phyloP scores from a whole-genome alignment of 441 rosid genomes.

The Pelargonium myrrhifolium region DNA sequence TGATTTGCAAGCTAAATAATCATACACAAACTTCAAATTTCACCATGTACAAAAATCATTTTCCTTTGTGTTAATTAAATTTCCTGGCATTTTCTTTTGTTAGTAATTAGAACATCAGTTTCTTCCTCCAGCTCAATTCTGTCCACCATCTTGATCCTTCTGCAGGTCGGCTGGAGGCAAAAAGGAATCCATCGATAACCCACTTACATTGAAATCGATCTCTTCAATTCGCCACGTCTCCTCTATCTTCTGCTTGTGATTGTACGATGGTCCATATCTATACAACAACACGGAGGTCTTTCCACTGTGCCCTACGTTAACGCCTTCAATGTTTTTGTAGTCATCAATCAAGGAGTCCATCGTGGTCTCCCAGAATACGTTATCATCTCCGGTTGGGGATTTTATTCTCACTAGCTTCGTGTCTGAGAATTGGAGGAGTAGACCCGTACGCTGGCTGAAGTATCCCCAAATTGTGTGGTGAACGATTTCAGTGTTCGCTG shows the following conservation, averaged over 20 bases:
- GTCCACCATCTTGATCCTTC: slow-evolving; percentile 41
- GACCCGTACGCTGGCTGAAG: slow-evolving; percentile 81
- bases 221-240: slow-evolving; percentile 87
- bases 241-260: slow-evolving; percentile 68
- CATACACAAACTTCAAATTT: no score
- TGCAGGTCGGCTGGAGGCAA: slow-evolving; percentile 79
- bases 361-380: slow-evolving; percentile 73
- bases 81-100: no score
- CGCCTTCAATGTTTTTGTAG: slow-evolving; percentile 49
- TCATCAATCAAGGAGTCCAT: slow-evolving; percentile 64
- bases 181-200: slow-evolving; percentile 65
- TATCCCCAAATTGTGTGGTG: slow-evolving; percentile 84
- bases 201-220: slow-evolving; percentile 75
- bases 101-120: not conserved
- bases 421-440: slow-evolving; percentile 60
- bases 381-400: slow-evolving; percentile 30
- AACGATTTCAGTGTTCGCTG: slow-evolving; percentile 57
- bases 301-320: slow-evolving; percentile 68
- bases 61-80: no score
- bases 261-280: slow-evolving; percentile 51
- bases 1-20: no score
- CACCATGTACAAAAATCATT: no score
- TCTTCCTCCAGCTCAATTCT: slow-evolving; percentile 19
- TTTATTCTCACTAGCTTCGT: slow-evolving; percentile 73
- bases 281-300: slow-evolving; percentile 50